phyloP scores from a whole-genome alignment of 768 basidiomycete genomes.

The Mrakia hoshinonis region DNA sequence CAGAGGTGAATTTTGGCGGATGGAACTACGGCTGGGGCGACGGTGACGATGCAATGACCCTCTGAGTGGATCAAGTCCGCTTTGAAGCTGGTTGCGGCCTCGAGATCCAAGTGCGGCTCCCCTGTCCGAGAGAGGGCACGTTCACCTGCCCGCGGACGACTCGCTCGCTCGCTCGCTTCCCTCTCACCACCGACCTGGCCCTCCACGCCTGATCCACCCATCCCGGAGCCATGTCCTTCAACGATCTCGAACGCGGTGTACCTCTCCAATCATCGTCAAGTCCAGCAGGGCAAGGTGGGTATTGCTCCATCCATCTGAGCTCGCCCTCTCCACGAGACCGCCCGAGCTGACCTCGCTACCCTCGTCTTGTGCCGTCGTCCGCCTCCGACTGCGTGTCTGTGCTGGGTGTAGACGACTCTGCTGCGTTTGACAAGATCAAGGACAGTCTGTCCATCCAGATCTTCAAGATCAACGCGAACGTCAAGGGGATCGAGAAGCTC shows the following conservation, averaged over 20 bases:
- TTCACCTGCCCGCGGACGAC: too few species aligned
- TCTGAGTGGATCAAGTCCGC: too few species aligned
- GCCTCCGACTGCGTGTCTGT: background rate
- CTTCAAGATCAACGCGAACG: constrained; percentile 98
- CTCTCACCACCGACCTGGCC: background rate
- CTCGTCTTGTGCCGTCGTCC: constrained; percentile 5
- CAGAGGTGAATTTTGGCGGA: too few species aligned
- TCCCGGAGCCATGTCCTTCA: constrained; percentile 16
- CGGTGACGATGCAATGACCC: too few species aligned
- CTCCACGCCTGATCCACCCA: background rate
- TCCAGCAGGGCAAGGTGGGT: background rate
- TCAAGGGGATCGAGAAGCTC: constrained; percentile 87
- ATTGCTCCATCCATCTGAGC: background rate
- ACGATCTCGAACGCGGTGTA: constrained; percentile 21
- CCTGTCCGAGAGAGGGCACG: too few species aligned
- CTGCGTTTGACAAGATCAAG: constrained; percentile 61
- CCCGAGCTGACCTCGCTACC: background rate
- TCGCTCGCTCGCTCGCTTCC: background rate
- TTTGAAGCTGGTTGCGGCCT: too few species aligned
- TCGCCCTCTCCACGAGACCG: background rate
- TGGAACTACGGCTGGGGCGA: too few species aligned
- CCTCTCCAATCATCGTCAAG: constrained; percentile 5
- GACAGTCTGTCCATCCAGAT: constrained; percentile 58
- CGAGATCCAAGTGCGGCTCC: too few species aligned
- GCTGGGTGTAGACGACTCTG: constrained; percentile 48